Percentiles rank a stretch among this genome's conserved stretches.
Conservation (phyloP, 495 filamentous ascomycete genomes). For the Podospora tetraspora region DNA sequence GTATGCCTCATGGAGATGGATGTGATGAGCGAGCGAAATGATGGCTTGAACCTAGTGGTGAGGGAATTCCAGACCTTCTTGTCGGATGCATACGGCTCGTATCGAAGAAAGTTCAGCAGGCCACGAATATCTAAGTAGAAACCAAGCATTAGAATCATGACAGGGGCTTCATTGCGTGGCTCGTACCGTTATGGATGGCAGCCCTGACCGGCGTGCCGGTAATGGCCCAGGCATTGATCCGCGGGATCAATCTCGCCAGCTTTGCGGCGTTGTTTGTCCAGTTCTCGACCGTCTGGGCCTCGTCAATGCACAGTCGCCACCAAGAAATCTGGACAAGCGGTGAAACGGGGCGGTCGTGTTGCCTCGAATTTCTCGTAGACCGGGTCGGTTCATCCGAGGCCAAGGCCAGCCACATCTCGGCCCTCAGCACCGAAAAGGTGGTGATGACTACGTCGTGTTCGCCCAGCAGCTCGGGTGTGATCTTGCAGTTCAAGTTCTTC, state of each 20-base stretch:
- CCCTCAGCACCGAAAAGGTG: constrained; percentile 72
- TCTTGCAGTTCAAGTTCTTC: constrained; percentile 22
- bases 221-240: constrained; percentile 86
- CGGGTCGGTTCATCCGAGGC: constrained; percentile 58
- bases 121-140: constrained; percentile 57
- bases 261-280: constrained; percentile 77
- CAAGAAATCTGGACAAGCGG: constrained; percentile 75
- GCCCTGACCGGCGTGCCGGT: constrained; percentile 85
- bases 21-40: constrained; percentile 62
- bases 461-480: constrained; percentile 47
- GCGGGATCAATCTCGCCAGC: constrained; percentile 72
- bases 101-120: constrained; percentile 73
- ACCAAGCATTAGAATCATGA: not conserved
- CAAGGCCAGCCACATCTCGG: constrained; percentile 72
- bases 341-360: constrained; percentile 61
- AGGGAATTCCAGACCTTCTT: constrained; percentile 62
- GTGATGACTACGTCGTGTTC: constrained; percentile 78
- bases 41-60: constrained; percentile 49
- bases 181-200: constrained; percentile 51
- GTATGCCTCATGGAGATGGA: constrained; percentile 75
- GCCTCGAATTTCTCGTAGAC: constrained; percentile 58
- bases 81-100: constrained; percentile 64
- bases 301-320: constrained; percentile 92
- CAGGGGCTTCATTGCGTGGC: no score
- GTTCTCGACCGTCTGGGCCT: constrained; percentile 92